phyloP scores from a whole-genome alignment of 176 grass and related monocot genomes.

The Musa acuminata region DNA sequence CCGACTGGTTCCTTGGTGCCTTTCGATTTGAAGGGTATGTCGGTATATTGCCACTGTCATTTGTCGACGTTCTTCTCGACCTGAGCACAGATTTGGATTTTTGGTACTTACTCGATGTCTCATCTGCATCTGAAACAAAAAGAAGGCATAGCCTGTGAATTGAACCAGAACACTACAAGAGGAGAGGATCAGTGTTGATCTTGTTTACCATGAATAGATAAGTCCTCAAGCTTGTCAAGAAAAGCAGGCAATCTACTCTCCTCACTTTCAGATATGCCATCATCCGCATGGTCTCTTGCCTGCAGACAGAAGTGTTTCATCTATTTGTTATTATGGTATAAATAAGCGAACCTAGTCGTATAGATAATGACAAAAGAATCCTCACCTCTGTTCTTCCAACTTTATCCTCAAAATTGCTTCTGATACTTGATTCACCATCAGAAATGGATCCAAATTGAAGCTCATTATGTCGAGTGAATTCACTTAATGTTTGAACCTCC shows the following conservation, averaged over 20 bases:
- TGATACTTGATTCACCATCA: slow-evolving; percentile 22
- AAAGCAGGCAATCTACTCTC: background rate
- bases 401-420: slow-evolving; percentile 3
- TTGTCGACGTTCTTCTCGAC: no score
- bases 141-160: no score
- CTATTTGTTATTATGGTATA: slow-evolving; percentile 5
- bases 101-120: no score
- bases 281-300: slow-evolving; percentile 33
- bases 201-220: slow-evolving; percentile 38
- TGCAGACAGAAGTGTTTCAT: slow-evolving; percentile 4
- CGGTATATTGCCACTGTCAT: no score
- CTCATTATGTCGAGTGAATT: slow-evolving; percentile 26
- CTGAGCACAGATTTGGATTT: no score
- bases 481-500: slow-evolving; percentile 23
- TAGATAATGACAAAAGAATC: background rate
- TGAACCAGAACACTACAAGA: slow-evolving; percentile 10
- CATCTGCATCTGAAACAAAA: no score
- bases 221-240: slow-evolving; percentile 28
- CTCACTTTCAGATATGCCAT: slow-evolving; percentile 9
- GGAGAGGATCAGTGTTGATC: background rate
- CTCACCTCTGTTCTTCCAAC: slow-evolving; percentile 25
- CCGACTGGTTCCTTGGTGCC: no score
- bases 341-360: slow-evolving; percentile 3
- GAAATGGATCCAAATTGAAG: slow-evolving; percentile 7
- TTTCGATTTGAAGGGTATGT: no score